These are phyloP conservation scores for Harringtonia aguacate DNA, from an alignment of 2,329 filamentous ascomycete species.

Conservation along the genomic window DNA sequence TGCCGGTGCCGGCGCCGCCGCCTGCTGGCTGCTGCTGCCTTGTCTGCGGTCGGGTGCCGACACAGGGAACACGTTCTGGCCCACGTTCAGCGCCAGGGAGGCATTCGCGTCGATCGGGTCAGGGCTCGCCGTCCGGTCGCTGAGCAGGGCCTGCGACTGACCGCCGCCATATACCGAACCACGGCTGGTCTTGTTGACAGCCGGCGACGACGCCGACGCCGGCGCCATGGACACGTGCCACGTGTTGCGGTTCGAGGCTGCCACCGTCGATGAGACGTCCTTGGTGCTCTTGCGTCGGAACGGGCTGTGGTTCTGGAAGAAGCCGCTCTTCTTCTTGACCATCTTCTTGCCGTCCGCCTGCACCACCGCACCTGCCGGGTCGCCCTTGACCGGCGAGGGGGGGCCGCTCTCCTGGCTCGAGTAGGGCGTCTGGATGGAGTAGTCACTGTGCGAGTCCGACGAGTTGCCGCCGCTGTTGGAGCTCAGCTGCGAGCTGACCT, in stretches of 20 bases:
- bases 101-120: conserved; percentile 86
- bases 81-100: conserved; percentile 86
- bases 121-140: conserved; percentile 50
- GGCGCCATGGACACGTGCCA: conserved; percentile 35
- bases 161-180: conserved; percentile 6
- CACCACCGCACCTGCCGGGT: conserved; percentile 22
- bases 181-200: not conserved
- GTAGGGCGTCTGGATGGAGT: conserved; percentile 79
- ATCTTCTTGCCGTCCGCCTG: conserved; percentile 54
- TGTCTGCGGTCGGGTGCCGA: conserved; percentile 50
- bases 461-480: conserved; percentile 29
- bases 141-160: conserved; percentile 20
- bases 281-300: conserved; percentile 90
- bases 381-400: conserved; percentile 62
- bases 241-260: conserved; percentile 41
- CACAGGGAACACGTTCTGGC: conserved; percentile 93
- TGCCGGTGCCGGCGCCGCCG: conserved; percentile 46
- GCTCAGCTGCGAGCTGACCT: conserved; percentile 40
- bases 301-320: conserved; percentile 87
- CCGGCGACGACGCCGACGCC: conserved; percentile 7
- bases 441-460: conserved; percentile 80
- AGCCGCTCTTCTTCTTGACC: conserved; percentile 64
- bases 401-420: conserved; percentile 77
- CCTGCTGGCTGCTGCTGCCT: conserved; percentile 21
- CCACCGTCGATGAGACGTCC: conserved; percentile 35